These are phyloP conservation scores for Lachnellula arida DNA, from an alignment of 2,329 filamentous ascomycete species.

Conservation along the genomic window DNA sequence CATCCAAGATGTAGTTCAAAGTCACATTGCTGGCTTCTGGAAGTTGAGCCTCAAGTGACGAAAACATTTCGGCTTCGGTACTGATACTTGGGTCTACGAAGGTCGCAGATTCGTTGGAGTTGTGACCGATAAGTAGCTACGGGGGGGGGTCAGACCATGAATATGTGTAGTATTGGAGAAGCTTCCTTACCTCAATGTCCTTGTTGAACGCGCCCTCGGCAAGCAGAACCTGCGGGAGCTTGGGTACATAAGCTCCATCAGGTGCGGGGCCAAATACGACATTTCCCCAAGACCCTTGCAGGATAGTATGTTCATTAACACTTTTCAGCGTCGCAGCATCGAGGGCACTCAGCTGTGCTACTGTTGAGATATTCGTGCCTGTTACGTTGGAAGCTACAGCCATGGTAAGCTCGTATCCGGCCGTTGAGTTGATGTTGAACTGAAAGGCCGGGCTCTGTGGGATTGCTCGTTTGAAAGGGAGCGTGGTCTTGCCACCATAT, in stretches of 20 bases:
- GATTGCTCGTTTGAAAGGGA: constrained; percentile 38
- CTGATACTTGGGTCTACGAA: constrained; percentile 32
- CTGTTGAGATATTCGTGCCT: not conserved
- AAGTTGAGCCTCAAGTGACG: not conserved
- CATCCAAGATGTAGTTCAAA: constrained; percentile 33
- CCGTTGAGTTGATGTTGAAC: constrained; percentile 2
- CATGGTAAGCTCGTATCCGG: constrained; percentile 1
- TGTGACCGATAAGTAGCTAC: constrained; percentile 37
- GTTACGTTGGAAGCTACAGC: constrained; percentile 11
- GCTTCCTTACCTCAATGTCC: constrained; percentile 34
- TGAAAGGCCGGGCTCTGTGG: constrained; percentile 23
- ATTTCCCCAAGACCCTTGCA: constrained; percentile 1
- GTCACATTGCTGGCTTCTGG: not conserved
- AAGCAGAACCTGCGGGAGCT: constrained; percentile 40
- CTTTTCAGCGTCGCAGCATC: not conserved
- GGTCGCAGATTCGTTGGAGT: constrained; percentile 35
- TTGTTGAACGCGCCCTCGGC: constrained; percentile 40
- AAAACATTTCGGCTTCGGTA: not conserved
- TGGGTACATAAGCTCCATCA: constrained; percentile 45
- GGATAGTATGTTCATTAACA: constrained; percentile 5
- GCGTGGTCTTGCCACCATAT: constrained; percentile 38
- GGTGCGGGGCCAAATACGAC: constrained; percentile 39
- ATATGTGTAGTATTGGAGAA: not conserved
- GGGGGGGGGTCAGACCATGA: not conserved
- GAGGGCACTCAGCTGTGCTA: not conserved